Base-by-base conservation (phyloP, 2,329 filamentous ascomycete genomes). In the Sporothrix luriei region DNA sequence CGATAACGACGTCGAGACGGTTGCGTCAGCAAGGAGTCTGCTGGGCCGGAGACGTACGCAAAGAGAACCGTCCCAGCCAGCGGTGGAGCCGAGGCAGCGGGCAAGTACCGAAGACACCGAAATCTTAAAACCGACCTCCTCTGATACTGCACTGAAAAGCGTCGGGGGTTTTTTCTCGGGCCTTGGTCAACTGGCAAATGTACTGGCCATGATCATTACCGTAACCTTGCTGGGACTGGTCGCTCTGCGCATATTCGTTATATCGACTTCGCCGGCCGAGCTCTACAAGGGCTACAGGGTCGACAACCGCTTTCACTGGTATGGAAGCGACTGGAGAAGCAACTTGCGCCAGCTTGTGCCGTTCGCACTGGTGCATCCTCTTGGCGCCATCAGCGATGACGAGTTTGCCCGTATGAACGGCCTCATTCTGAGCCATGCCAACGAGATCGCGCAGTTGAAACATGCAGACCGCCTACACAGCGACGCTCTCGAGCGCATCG, bases 401-500 rank as follows among this genome's bases (percentile, higher is more conserved):
- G 72, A 74, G 54, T 73, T 75, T 69, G 71, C 66, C 9, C 68
- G 69, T 38, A 72, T 74, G 21, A 73, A 77, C 57, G 72, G 77
- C 14, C 73, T 74, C 26, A 69, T 77, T 7, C 49, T 74, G 21
- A 68, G 70, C 64, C 74, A 76, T 51, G 68, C 72, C 14, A 71
- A 71, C 29, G 68, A 72, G 51, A 72, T 81, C 4, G 72, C 75
- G 7, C 68, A 74, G 5, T 66, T 82, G 59, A 75, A 75, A 24
- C 74, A 76, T 6, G 73, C 77, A 3, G 72, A 71, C 43, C 76
- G 77, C 11, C 73, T 81, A 1, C 80, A 84, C 24, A 75, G 79
- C 0, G 75, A 75, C 2, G 78, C 81, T 0, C 74, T 84, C 5
- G 74, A 81, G 16, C 80, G 81, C 46, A 75, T 90, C 2, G 76